Conservation (phyloP, 73 alveolate species). For the Breviolum minutum region DNA sequence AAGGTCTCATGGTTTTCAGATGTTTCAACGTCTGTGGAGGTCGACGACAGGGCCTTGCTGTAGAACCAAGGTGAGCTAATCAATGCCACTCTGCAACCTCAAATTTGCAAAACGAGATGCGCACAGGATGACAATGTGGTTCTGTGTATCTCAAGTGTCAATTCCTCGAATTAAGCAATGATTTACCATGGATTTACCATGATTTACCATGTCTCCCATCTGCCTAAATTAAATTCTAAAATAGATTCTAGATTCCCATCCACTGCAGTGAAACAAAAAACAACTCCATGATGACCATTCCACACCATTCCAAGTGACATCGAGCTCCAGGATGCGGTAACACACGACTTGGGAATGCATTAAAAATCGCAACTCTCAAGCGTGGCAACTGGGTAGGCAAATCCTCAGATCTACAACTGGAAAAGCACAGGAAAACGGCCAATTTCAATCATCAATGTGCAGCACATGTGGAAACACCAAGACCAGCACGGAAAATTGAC, state of each 20-base stretch:
- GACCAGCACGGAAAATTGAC: neutral
- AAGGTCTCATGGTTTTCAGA: neutral
- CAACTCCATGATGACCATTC: neutral
- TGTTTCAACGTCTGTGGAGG: too few relatives aligned
- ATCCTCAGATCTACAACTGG: slow-evolving; percentile 17
- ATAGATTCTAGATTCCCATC: too few relatives aligned
- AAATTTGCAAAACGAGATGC: too few relatives aligned
- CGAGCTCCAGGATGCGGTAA: slow-evolving; percentile 76
- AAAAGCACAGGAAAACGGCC: neutral
- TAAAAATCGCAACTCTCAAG: slow-evolving; percentile 62
- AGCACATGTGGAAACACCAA: neutral
- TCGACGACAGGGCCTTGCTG: slow-evolving; percentile 48
- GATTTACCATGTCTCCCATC: too few relatives aligned
- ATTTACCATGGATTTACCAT: too few relatives aligned
- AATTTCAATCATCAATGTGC: neutral
- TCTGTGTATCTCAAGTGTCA: neutral
- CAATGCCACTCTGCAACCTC: slow-evolving; percentile 79
- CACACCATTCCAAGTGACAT: slow-evolving; percentile 15
- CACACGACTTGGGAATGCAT: slow-evolving; percentile 66
- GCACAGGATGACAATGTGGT: too few relatives aligned
- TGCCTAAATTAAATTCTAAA: too few relatives aligned
- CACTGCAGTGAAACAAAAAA: neutral
- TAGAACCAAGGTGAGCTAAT: slow-evolving; percentile 71
- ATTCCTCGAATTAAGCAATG: neutral
- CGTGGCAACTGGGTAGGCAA: slow-evolving; percentile 45